phyloP scores from a whole-genome alignment of 2,329 filamentous ascomycete genomes.

The Onygenales sp. region DNA sequence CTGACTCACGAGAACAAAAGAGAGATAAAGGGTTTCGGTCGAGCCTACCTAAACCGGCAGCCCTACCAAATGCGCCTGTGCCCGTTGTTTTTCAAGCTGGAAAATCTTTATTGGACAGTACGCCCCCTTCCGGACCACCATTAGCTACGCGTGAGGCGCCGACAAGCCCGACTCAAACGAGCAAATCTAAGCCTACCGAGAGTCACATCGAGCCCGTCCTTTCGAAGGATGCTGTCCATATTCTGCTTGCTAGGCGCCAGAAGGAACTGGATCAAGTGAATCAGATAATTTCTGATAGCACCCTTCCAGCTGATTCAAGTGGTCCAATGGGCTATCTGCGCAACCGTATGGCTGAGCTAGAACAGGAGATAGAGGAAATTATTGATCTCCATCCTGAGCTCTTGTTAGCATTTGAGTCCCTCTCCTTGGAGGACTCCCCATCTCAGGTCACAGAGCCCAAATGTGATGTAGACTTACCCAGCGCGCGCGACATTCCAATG shows the following conservation, averaged over 20 bases:
- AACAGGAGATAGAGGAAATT: background rate
- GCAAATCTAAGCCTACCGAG: too few relatives aligned
- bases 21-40: slow-evolving; percentile 11
- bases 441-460: background rate
- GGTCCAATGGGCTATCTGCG: background rate
- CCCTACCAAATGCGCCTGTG: background rate
- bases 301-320: background rate
- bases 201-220: background rate
- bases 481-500: too few relatives aligned
- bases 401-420: background rate
- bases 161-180: background rate
- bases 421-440: background rate
- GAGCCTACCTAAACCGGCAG: slow-evolving; percentile 14
- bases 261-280: background rate
- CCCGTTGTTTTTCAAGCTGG: slow-evolving; percentile 15
- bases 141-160: background rate
- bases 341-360: background rate
- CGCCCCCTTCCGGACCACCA: background rate
- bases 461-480: too few relatives aligned
- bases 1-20: slow-evolving; percentile 9
- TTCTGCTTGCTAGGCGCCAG: background rate
- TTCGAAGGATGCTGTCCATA: background rate
- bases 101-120: background rate
- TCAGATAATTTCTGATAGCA: background rate
- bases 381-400: background rate